Base-by-base conservation (phyloP, 345 rosid genomes). In the Citrus australasica region DNA sequence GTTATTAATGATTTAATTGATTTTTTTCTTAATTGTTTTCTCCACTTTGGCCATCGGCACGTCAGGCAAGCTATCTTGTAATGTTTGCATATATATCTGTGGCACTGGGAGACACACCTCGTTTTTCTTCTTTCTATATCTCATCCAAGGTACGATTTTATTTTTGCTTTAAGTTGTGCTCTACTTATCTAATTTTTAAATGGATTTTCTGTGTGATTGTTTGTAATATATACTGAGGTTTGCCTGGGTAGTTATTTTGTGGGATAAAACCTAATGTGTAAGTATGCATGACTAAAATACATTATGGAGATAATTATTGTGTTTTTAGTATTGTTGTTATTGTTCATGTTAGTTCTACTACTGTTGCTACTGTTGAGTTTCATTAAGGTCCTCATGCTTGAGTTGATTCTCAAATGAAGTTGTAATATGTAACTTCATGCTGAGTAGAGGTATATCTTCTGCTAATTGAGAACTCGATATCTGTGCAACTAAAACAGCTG, bases 21-120 rank as follows among this genome's bases (percentile, higher is more conserved):
- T 76, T 79, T 56, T 28, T 35, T 42, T 11, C 4, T 46, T 16
- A 46, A 69, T 62, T 67, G 25, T 21, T 32, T 32, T 61, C 70
- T 55, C 25, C 46, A 4, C n/a, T 48, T 53, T 38, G 42, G 65
- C 22, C 56, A 72, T 60, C 71, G 68, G 76, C 38, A 30, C 76
- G 56, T 67, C 90, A 95, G 99, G 88, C 82, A 76, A 95, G 99
- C 88, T 95, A 93, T 86, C 93, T 95, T 81, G 96, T 95, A 79
- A 95, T 95, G 99, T 93, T 95, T 80, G 92, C 91, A 48, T 96
- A 96, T 78, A 90, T 94, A 70, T 96, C 99, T 71, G 67, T 94
- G 83, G 90, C 97, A 46, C 82, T 96, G 81, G 99, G 99, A 80
- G 98, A 92, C 84, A 78, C 92, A 67, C 84, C 86, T 30, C 86